Percentiles rank a stretch among this genome's conserved stretches.
phyloP scores from a whole-genome alignment of 345 rosid genomes.

The Euclidium syriacum region DNA sequence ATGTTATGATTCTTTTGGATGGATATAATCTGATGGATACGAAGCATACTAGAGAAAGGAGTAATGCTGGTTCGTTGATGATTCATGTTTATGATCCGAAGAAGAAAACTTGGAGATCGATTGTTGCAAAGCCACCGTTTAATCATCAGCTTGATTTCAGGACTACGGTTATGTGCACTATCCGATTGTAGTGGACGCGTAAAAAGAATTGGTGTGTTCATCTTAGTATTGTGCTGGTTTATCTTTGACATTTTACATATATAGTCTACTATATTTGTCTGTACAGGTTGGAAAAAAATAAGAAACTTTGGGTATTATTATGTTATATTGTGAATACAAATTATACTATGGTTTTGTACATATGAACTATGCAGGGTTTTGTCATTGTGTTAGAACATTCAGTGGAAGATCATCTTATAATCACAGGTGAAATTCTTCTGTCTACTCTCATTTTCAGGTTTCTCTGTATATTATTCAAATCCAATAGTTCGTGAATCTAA shows the following conservation, averaged over 20 bases:
- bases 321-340: constrained; percentile 1
- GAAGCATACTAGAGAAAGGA: constrained; percentile 40
- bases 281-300: constrained; percentile 12
- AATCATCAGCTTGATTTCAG: constrained; percentile 49
- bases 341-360: neutral
- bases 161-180: constrained; percentile 62
- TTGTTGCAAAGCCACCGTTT: constrained; percentile 50
- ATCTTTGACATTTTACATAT: constrained; percentile 9
- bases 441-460: neutral
- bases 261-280: neutral
- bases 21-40: constrained; percentile 43
- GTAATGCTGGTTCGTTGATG: constrained; percentile 47
- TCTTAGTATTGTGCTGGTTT: constrained; percentile 16
- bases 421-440: neutral
- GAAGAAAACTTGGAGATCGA: constrained; percentile 70
- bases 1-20: constrained; percentile 48
- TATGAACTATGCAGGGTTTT: neutral
- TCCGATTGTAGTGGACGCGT: constrained; percentile 41
- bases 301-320: neutral
- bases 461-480: neutral
- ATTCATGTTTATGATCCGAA: constrained; percentile 66
- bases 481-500: neutral
- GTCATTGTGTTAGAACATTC: neutral
- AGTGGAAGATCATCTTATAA: neutral
- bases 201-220: neutral